These are phyloP conservation scores for Rugonectria rugulosa DNA, from an alignment of 2,329 filamentous ascomycete species.

Conservation along the genomic window DNA sequence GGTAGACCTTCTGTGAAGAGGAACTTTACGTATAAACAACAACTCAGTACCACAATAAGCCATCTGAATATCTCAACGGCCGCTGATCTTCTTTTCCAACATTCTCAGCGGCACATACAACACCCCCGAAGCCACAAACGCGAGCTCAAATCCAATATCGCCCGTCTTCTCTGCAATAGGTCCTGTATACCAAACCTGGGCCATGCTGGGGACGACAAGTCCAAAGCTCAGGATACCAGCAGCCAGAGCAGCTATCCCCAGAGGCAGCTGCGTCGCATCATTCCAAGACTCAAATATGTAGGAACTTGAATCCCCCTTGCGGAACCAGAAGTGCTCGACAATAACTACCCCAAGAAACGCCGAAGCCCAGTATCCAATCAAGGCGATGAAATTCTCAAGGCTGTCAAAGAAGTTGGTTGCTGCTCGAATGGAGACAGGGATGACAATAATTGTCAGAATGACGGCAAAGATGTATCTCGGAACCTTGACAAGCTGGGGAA, in stretches of 20 bases:
- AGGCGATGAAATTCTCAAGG: constrained; percentile 51
- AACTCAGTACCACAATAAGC: no score
- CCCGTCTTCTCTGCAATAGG: constrained; percentile 62
- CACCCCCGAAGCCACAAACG: constrained; percentile 54
- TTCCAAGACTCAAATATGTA: constrained; percentile 53
- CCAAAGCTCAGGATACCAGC: constrained; percentile 51
- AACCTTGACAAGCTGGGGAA: constrained; percentile 41
- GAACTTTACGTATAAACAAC: no score
- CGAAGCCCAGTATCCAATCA: constrained; percentile 54
- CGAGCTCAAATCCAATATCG: constrained; percentile 67
- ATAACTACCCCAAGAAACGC: constrained; percentile 49
- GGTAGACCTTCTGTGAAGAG: no score
- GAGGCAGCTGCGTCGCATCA: constrained; percentile 47
- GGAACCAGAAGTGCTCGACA: constrained; percentile 50
- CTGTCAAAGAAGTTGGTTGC: constrained; percentile 48
- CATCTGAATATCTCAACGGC: no score
- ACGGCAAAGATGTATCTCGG: constrained; percentile 50
- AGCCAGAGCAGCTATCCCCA: constrained; percentile 49
- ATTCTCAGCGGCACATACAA: constrained; percentile 50
- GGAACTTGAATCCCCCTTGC: constrained; percentile 46
- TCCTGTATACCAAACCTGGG: constrained; percentile 62
- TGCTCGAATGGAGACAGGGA: constrained; percentile 49
- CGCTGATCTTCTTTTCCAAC: constrained; percentile 43
- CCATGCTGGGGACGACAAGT: constrained; percentile 61
- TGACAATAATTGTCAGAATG: constrained; percentile 47